Evolutionary conservation across 768 basidiomycete species (phyloP), one percentile per base, ranked within the genome.

Genomic region (Mrakia hoshinonis): DNA sequence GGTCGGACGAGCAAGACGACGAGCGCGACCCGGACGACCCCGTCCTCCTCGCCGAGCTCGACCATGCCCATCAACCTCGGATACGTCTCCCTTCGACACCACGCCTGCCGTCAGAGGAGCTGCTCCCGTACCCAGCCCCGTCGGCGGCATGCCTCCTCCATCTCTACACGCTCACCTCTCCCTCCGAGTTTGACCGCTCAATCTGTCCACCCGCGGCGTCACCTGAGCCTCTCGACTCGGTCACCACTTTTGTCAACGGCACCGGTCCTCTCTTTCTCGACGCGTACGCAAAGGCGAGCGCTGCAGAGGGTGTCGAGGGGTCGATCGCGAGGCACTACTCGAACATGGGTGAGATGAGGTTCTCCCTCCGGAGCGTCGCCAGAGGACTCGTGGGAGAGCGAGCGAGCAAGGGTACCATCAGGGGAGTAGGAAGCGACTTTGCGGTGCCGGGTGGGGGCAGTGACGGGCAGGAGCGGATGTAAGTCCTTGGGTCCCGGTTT

Each of bases 301-400:
- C 54, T 39, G 47, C 38, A 26, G 26, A 18, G n/a, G 54, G 4
- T 0, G 55, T 31, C n/a, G 47, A 49, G 38, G 18, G 34, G n/a
- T 58, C 61, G 4, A 36, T 65, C 18, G n/a, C 20, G 22, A 24
- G 67, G 9, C 71, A 68, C 47, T 72, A 72, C 66, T 39, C 47
- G 7, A 72, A 72, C 51, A 60, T 72, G 47, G 71, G 71, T n/a
- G 71, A 72, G 60, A 46, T 72, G 58, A 48, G 60, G 48, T 72
- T 61, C 24, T 47, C 71, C 9, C 22, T 72, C 20, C 24, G 71
- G 47, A 48, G 39, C 4, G 58, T 61, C 12, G 47, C 34, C 2
- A 52, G 67, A 36, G 58, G 46, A 5, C 58, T 72, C 20, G 58
- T 54, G 6, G 71, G 71, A 4, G 47, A 13, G 3, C 54, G 71